Evolutionary conservation across 2,329 filamentous ascomycete species (phyloP).

Genomic region (Chaetomium globosum): DNA sequence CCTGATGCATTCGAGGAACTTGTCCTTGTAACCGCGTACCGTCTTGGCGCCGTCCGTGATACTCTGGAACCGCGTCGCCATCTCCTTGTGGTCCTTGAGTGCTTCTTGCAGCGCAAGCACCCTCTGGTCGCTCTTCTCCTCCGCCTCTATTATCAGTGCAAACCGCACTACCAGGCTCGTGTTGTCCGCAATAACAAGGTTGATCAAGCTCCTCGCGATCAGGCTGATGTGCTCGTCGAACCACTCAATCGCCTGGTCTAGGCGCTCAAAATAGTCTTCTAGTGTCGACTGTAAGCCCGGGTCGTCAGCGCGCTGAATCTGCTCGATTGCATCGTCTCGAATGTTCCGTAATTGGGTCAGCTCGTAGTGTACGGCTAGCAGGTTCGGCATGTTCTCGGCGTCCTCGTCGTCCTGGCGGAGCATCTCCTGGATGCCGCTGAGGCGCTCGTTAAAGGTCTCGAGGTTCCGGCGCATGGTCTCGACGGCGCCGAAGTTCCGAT

Average conservation of each 20-base stretch:
- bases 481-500: conserved; percentile 93
- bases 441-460: conserved; percentile 79
- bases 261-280: conserved; percentile 81
- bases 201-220: conserved; percentile 87
- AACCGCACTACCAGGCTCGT: conserved; percentile 87
- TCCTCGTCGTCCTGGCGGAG: conserved; percentile 82
- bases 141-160: conserved; percentile 88
- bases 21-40: conserved; percentile 93
- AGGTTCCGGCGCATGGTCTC: conserved; percentile 91
- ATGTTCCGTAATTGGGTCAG: conserved; percentile 91
- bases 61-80: conserved; percentile 89
- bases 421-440: conserved; percentile 75
- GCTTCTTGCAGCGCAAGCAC: conserved; percentile 91
- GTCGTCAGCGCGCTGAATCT: conserved; percentile 80
- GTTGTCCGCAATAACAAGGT: conserved; percentile 82
- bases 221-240: conserved; percentile 94
- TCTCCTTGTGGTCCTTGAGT: conserved; percentile 91
- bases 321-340: conserved; percentile 92
- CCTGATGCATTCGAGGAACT: conserved; percentile 81
- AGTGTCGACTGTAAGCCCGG: conserved; percentile 76
- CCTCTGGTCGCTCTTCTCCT: conserved; percentile 94
- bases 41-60: conserved; percentile 93
- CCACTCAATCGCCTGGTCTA: conserved; percentile 88
- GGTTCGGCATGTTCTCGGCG: conserved; percentile 85
- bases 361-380: conserved; percentile 87